Evolutionary conservation across 2,329 filamentous ascomycete species (phyloP).

Genomic region (Aspergillus vadensis): DNA sequence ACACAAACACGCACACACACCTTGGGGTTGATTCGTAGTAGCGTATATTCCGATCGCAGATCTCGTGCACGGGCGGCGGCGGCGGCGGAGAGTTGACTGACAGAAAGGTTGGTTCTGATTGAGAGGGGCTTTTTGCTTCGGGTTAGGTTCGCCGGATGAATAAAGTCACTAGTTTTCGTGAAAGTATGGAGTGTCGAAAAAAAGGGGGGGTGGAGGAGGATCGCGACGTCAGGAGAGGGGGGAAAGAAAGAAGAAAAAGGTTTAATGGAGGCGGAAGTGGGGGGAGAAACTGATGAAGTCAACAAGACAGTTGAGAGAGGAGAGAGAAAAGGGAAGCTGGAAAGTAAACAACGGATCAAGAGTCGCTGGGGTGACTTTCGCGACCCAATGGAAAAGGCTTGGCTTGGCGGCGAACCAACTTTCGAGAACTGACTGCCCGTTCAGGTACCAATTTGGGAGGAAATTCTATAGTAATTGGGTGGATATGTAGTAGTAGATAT

Average conservation of each 20-base stretch:
- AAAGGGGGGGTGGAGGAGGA: background rate
- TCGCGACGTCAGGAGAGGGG: background rate
- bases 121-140: too few species aligned
- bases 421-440: background rate
- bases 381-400: conserved; percentile 19
- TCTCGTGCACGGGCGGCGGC: conserved; percentile 15
- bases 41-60: conserved; percentile 16
- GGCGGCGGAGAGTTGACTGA: conserved; percentile 13
- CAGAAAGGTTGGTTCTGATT: background rate
- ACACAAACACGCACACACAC: conserved; percentile 15
- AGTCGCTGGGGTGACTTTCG: conserved; percentile 30
- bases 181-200: background rate
- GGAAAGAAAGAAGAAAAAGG: background rate
- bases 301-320: background rate
- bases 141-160: too few species aligned
- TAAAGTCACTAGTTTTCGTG: background rate
- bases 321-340: conserved; percentile 3
- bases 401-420: conserved; percentile 14
- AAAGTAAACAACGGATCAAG: conserved; percentile 24
- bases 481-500: too few species aligned
- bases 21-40: conserved; percentile 16
- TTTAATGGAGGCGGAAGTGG: background rate
- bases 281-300: background rate
- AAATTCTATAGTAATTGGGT: too few species aligned
- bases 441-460: background rate